A percentile compares a stretch with the other conserved stretches of the same genome.
phyloP scores from a whole-genome alignment of 345 rosid species.

The Boechera divaricarpa region DNA sequence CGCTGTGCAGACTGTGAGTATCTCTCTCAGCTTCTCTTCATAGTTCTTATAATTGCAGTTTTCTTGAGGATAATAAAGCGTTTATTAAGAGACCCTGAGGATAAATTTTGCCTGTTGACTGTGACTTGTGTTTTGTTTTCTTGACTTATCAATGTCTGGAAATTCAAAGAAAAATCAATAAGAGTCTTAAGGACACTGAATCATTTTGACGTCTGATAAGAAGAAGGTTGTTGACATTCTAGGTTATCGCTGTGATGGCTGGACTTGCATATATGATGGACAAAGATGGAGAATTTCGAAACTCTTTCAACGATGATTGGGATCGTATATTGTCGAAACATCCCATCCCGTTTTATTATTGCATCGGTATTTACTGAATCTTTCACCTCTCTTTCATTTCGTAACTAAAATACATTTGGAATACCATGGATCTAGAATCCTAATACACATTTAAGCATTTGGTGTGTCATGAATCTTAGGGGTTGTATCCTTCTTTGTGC shows the following conservation, averaged over 20 bases:
- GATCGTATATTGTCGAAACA: constrained; percentile 87
- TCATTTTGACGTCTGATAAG: neutral
- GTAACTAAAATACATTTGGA: neutral
- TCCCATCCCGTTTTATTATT: constrained; percentile 94
- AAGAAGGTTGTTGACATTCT: constrained; percentile 20
- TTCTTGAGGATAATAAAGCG: neutral
- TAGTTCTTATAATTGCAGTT: constrained; percentile 1
- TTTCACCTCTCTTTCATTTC: constrained; percentile 6
- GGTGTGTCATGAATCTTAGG: constrained; percentile 51
- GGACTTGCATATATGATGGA: constrained; percentile 90
- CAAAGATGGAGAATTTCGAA: constrained; percentile 89
- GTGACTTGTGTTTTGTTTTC: constrained; percentile 28
- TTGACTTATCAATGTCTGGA: constrained; percentile 22
- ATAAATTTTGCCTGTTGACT: neutral
- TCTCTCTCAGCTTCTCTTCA: neutral
- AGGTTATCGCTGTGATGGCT: constrained; percentile 78
- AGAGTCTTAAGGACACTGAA: neutral
- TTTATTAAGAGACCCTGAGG: neutral
- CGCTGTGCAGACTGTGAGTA: constrained; percentile 82
- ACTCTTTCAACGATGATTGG: constrained; percentile 95
- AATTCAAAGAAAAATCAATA: neutral
- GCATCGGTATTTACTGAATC: constrained; percentile 62
- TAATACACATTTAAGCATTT: neutral
- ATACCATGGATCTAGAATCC: neutral
- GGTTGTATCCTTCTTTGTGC: constrained; percentile 83